Base-by-base conservation (phyloP, 768 basidiomycete species). In the Flagelloscypha sp. region DNA sequence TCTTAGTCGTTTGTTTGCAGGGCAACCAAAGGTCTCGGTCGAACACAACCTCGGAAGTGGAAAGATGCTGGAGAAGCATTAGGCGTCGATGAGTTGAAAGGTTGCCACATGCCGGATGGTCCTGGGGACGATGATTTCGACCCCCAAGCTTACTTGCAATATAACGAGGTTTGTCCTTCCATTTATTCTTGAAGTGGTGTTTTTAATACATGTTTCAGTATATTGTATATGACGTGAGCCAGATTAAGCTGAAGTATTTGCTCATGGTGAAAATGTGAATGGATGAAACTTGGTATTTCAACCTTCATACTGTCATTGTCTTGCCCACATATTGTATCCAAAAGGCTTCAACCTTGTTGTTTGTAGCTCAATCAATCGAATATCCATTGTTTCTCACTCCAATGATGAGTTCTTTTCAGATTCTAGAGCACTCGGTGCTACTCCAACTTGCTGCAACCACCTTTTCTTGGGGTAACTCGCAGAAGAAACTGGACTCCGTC, bases 51-150 rank as follows among this genome's bases (percentile, higher is more conserved):
- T 6, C 54, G 43, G 1, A 56, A 62, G 8, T 79, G 76, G 76
- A 67, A 76, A 47, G 76, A 78, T 48, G 76, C 74, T 0, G 75
- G 73, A 18, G 52, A 50, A 25, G 66, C 66, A 1, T 52, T 75
- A 7, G 63, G 57, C 21, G 60, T 76, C 44, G 57, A 63, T 6
- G 72, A 62, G 13, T 60, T 79, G 16, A 47, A 58, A 24, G 76
- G 76, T 12, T 72, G 70, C 38, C 52, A 63, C 24, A 78, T 79
- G 76, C 76, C 76, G n/a, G 69, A 74, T 34, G 74, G 74, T 6
- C 55, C 55, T 8, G 60, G 60, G 5, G 38, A 57, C 36, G 50
- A 63, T 27, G 52, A 66, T 4, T 35, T 37, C 24, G 45, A 47
- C 6, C 43, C 49, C 5, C 48, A 50, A 17, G 49, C 41, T 7